phyloP scores from a whole-genome alignment of 176 grass and related monocot genomes.

The Cymbopogon citratus region DNA sequence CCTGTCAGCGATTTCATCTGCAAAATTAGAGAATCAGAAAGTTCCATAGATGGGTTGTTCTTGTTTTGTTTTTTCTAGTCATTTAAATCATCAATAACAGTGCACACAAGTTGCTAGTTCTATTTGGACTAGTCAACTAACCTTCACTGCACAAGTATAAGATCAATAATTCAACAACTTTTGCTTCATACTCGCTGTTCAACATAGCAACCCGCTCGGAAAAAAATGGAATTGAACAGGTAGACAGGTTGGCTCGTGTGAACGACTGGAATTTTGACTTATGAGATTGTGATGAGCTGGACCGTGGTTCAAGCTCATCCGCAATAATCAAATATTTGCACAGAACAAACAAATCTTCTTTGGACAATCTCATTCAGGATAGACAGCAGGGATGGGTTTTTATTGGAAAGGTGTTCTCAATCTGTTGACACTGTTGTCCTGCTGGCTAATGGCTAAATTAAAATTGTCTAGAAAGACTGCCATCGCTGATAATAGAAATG shows the following conservation, averaged over 20 bases:
- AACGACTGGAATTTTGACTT: neutral
- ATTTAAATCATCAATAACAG: neutral
- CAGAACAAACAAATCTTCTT: neutral
- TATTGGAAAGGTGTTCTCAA: neutral
- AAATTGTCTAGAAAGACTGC: too few relatives aligned
- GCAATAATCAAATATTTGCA: neutral
- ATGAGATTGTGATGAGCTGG: neutral
- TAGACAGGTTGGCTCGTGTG: neutral
- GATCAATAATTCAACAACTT: slow-evolving; percentile 4
- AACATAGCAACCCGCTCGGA: neutral
- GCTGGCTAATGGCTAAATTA: too few relatives aligned
- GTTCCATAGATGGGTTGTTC: neutral
- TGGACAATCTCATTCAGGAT: neutral
- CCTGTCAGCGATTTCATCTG: slow-evolving; percentile 39
- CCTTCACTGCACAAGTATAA: neutral
- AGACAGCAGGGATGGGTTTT: too few relatives aligned
- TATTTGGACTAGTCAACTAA: neutral
- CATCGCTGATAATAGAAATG: neutral
- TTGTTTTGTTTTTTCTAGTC: neutral
- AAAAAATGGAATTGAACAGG: neutral
- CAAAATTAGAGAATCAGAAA: neutral
- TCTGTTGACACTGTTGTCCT: neutral
- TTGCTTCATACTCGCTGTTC: neutral
- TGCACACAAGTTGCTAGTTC: neutral
- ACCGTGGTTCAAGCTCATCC: neutral